Evolutionary conservation across 1,139 yeast genomes (phyloP).

Genomic region (Meyerozyma guilliermondii): DNA sequence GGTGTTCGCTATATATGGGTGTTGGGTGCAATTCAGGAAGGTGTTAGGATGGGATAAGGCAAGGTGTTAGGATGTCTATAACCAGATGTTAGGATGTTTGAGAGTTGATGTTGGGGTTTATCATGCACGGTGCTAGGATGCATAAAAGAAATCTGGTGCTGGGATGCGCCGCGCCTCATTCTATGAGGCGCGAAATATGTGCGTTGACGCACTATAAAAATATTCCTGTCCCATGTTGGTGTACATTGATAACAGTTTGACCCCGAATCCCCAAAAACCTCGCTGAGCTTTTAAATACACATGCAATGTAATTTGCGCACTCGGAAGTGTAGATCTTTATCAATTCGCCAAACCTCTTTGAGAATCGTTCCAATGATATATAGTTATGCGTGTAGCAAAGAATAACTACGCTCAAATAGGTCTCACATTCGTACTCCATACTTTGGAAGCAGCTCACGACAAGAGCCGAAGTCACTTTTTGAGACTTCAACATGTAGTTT

Average conservation of each 20-base stretch:
- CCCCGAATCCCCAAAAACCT: neutral
- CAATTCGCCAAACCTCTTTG: no score
- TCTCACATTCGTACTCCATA: neutral
- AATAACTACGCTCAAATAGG: neutral
- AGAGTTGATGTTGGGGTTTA: no score
- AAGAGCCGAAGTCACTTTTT: neutral
- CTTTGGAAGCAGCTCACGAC: neutral
- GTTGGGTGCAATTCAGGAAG: neutral
- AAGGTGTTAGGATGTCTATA: no score
- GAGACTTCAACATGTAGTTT: neutral
- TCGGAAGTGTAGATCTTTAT: neutral
- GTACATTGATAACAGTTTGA: neutral
- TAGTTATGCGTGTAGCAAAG: neutral
- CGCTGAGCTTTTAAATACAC: neutral
- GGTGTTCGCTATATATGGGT: no score
- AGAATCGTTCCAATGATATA: neutral
- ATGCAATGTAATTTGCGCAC: neutral
- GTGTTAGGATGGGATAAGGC: no score
- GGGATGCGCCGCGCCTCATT: neutral
- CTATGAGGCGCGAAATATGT: neutral
- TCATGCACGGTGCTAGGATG: neutral
- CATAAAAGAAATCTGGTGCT: neutral
- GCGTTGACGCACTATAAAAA: no score
- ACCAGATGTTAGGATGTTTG: no score
- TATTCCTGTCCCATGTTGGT: neutral